Evolutionary conservation across 768 basidiomycete genomes (phyloP).

Genomic region (Crucibulum laeve): DNA sequence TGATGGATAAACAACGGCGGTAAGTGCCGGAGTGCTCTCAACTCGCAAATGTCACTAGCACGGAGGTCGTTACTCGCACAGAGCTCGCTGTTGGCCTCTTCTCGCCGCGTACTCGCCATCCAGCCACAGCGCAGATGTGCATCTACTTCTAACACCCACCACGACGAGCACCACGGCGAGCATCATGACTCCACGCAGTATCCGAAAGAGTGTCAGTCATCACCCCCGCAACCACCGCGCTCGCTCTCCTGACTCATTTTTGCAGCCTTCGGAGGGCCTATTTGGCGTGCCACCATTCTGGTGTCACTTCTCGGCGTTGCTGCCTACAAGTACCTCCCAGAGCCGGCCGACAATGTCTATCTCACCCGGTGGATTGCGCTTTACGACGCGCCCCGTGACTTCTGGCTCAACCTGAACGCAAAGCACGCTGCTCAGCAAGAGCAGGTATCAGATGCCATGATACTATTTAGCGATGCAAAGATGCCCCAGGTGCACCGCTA

Average conservation of each 20-base stretch:
- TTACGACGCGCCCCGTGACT: conserved; percentile 47
- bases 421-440: conserved; percentile 48
- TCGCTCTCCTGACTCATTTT: not conserved
- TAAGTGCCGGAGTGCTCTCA: conserved; percentile 1
- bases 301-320: conserved; percentile 44
- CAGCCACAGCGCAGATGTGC: conserved; percentile 34
- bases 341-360: conserved; percentile 53
- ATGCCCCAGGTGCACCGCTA: conserved; percentile 54
- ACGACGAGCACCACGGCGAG: conserved; percentile 33
- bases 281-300: conserved; percentile 65
- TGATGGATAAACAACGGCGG: conserved; percentile 1
- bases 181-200: conserved; percentile 35
- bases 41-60: conserved; percentile 15
- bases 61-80: conserved; percentile 46
- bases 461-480: conserved; percentile 39
- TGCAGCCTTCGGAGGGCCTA: conserved; percentile 57
- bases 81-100: conserved; percentile 29
- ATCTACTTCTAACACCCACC: conserved; percentile 38
- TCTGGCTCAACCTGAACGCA: conserved; percentile 53
- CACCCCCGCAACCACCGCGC: not conserved
- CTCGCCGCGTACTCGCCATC: conserved; percentile 23
- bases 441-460: conserved; percentile 35
- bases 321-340: conserved; percentile 68
- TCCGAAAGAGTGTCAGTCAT: conserved; percentile 52
- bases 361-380: conserved; percentile 64